Base-by-base conservation (phyloP, 2,329 filamentous ascomycete species). In the Hymenoscyphus repandus region DNA sequence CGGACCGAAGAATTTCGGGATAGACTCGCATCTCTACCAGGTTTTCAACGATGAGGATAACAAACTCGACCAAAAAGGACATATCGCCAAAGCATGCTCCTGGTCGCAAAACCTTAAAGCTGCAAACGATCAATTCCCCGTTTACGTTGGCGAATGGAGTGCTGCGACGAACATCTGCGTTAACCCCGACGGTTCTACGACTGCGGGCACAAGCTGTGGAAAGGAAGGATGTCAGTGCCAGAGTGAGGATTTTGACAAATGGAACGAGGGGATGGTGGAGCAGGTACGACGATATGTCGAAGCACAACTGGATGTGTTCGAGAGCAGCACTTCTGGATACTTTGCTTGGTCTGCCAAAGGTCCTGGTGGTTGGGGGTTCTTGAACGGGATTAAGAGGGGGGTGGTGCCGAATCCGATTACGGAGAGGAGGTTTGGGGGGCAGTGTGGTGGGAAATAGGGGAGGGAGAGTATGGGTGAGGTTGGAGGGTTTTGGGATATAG, bases 21-120 rank as follows among this genome's bases (percentile, higher is more conserved):
- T 73, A 38, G 70, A 72, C 51, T 63, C 62, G 2, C 70, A 72
- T 53, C 62, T 71, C 30, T 73, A 72, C 57, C 69, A 72, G 53
- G 64, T 72, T 53, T 66, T 64, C 49, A 63, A 56, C 3, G 56
- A 62, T 5, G 54, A 56, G 5, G 68, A 71, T 56, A 66, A 66
- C 15, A 22, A 39, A 2, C 64, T 72, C 9, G 66, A 59, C 5
- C 68, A 72, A 48, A 51, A 55, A 0, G 51, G 69, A 45, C 71
- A 73, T 55, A 68, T 72, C 49, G 51, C 56, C n/a, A 63, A 68
- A 57, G 70, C 69, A 3, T 74, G 71, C 57, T 60, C 59, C 17
- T 70, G 67, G 64, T 53, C 55, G 11, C 55, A 62, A 6, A 52
- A 61, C 7, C 61, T 71, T 6, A 56, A 66, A 2, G 53, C 60